These are phyloP conservation scores for Closterium sp. DNA, from an alignment of 139 green algal species.

Conservation along the genomic window DNA sequence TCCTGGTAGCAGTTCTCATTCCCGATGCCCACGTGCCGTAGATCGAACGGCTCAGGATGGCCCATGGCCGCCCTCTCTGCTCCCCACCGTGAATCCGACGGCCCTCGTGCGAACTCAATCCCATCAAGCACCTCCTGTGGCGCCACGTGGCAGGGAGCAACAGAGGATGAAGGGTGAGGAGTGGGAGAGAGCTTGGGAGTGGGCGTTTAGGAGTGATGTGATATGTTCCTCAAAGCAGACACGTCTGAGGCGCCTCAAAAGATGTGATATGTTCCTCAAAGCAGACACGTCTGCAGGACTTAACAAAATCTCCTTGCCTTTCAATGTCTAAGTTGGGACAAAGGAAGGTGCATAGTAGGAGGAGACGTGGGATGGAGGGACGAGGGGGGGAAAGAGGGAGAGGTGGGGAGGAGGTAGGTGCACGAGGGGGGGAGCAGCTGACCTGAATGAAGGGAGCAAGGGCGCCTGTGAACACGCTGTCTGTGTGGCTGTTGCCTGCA, in stretches of 20 bases:
- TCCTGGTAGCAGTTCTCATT: constrained; percentile 63
- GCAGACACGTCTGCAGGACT: too few species aligned
- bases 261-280: too few species aligned
- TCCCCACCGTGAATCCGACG: constrained; percentile 57
- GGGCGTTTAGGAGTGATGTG: background rate
- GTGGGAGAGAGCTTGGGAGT: background rate
- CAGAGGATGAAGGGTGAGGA: background rate
- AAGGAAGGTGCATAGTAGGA: too few species aligned
- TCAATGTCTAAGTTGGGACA: too few species aligned
- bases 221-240: too few species aligned
- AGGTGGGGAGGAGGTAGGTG: too few species aligned
- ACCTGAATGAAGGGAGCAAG: too few species aligned
- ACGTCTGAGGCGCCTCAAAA: too few species aligned
- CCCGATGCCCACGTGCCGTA: constrained; percentile 67
- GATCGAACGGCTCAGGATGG: constrained; percentile 58
- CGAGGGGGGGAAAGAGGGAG: background rate
- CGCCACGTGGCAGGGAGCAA: background rate
- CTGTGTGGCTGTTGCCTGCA: too few species aligned
- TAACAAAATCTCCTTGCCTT: too few species aligned
- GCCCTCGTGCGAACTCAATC: constrained; percentile 64
- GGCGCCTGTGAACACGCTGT: too few species aligned
- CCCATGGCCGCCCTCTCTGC: constrained; percentile 64
- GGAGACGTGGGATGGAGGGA: background rate
- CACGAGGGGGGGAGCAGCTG: too few species aligned
- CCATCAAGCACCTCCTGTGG: constrained; percentile 62